Base-by-base conservation (phyloP, 768 basidiomycete species). In the Trametes cingulata region DNA sequence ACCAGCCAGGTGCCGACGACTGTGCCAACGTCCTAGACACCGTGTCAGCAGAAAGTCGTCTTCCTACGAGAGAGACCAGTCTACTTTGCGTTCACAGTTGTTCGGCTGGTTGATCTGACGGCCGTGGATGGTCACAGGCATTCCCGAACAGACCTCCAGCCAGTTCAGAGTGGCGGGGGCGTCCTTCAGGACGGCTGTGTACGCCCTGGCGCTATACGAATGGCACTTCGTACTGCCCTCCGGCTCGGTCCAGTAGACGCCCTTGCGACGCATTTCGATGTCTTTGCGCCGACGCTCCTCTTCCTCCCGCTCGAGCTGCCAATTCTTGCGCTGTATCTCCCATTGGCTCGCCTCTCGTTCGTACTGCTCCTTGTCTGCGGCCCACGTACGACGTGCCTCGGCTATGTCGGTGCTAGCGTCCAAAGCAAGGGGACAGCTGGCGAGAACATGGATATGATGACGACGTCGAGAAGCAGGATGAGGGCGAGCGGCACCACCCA, bases 221-320 rank as follows among this genome's bases (percentile, higher is more conserved):
- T 37, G 40, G 48, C 63, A 67, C 22, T 51, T 60, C 13, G 37
- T 19, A 22, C 49, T 48, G 6, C 45, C 40, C 2, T 40, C 47
- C 8, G 40, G 49, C 2, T 47, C 45, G 15, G 36, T 48, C 63
- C 63, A 66, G 17, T 55, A 50, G 42, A 57, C 52, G n/a, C 52
- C 64, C 39, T 50, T 46, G 36, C 55, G 40, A 25, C 69, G 68
- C 13, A 57, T 39, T 36, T 57, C 62, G 33, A 60, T 37, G 17
- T 59, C 62, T 27, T 61, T 57, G 33, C 52, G 45, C 22, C 68
- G 62, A 39, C 60, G 49, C 51, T 61, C 58, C 24, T 39, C 56
- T 33, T 61, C 52, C 33, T 56, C 27, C 19, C 27, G n/a, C 19
- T 65, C 56, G 19, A 37, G 51, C 20, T 60, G 35, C 8, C 37